These are phyloP conservation scores for Elsinoe batatas DNA, from an alignment of 2,329 filamentous ascomycete genomes.

Conservation along the genomic window DNA sequence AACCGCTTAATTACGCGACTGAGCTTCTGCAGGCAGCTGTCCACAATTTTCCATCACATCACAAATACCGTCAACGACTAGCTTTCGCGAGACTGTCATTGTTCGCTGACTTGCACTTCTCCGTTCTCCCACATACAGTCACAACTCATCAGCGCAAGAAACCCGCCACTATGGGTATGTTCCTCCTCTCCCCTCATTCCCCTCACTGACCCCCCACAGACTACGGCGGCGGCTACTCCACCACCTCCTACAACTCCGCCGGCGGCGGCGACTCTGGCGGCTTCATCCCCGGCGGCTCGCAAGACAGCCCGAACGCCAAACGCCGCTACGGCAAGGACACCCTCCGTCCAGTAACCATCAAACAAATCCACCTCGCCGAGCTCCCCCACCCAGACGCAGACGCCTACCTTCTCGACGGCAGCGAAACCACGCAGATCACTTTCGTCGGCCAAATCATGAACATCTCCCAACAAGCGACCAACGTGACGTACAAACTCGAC, in stretches of 20 bases:
- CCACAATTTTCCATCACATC: neutral
- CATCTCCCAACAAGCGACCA: constrained; percentile 77
- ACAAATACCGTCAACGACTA: neutral
- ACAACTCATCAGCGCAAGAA: too few relatives aligned
- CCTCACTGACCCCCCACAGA: constrained; percentile 16
- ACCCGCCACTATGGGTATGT: neutral
- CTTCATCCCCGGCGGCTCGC: constrained; percentile 42
- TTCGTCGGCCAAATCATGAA: constrained; percentile 86
- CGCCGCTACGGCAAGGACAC: constrained; percentile 65
- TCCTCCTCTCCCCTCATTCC: neutral
- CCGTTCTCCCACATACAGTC: too few relatives aligned
- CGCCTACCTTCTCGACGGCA: constrained; percentile 68
- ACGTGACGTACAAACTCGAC: constrained; percentile 86
- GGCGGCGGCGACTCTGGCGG: constrained; percentile 49
- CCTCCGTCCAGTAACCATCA: constrained; percentile 87
- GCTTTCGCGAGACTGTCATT: neutral
- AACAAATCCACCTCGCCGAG: constrained; percentile 78
- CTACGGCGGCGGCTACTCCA: constrained; percentile 42
- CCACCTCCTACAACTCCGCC: constrained; percentile 46
- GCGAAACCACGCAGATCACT: constrained; percentile 63
- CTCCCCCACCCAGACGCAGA: constrained; percentile 65
- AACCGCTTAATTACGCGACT: constrained; percentile 8
- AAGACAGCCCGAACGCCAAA: constrained; percentile 31
- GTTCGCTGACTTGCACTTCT: too few relatives aligned
- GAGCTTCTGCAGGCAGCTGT: constrained; percentile 9